Evolutionary conservation across 331 rosid genomes (phyloP).

Genomic region (Pyrus hybrid): DNA sequence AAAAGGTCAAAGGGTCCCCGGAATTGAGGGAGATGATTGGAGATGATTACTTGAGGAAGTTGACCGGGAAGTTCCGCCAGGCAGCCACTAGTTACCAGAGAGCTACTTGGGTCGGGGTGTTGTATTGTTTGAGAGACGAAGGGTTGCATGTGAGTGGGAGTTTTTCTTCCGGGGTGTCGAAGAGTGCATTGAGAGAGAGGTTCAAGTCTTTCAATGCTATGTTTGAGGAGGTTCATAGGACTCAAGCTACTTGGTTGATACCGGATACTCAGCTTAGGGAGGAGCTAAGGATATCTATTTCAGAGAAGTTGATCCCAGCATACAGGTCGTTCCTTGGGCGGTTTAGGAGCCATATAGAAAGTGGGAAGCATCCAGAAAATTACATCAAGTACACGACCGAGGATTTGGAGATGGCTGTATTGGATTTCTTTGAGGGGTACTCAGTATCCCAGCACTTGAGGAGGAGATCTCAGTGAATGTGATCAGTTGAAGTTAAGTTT

Average conservation of each 20-base stretch:
- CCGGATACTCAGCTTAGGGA: slow-evolving; percentile 92
- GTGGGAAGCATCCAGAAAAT: slow-evolving; percentile 90
- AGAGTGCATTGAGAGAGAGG: slow-evolving; percentile 87
- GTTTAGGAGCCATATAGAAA: slow-evolving; percentile 82
- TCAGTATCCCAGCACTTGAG: slow-evolving; percentile 59
- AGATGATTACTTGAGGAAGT: slow-evolving; percentile 73
- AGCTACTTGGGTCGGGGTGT: slow-evolving; percentile 88
- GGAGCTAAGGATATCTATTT: slow-evolving; percentile 82
- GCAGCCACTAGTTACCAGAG: slow-evolving; percentile 94
- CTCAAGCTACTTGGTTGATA: slow-evolving; percentile 78
- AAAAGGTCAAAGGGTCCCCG: slow-evolving; percentile 80
- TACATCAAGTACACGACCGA: slow-evolving; percentile 87
- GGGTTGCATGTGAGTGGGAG: slow-evolving; percentile 86
- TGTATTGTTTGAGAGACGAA: slow-evolving; percentile 81
- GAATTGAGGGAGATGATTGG: slow-evolving; percentile 90
- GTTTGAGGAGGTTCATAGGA: slow-evolving; percentile 95
- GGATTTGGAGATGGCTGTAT: slow-evolving; percentile 70
- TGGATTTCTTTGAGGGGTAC: slow-evolving; percentile 89
- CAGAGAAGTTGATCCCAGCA: slow-evolving; percentile 87
- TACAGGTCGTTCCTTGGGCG: slow-evolving; percentile 91
- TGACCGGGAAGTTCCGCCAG: slow-evolving; percentile 75
- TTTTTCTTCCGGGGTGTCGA: slow-evolving; percentile 85
- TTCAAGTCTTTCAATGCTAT: slow-evolving; percentile 90
- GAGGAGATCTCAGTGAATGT: slow-evolving; percentile 61
- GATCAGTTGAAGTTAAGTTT: slow-evolving; percentile 32